These are phyloP conservation scores for Pseudomonodictys pantanalensis DNA, from an alignment of 495 filamentous ascomycete genomes.

Conservation along the genomic window DNA sequence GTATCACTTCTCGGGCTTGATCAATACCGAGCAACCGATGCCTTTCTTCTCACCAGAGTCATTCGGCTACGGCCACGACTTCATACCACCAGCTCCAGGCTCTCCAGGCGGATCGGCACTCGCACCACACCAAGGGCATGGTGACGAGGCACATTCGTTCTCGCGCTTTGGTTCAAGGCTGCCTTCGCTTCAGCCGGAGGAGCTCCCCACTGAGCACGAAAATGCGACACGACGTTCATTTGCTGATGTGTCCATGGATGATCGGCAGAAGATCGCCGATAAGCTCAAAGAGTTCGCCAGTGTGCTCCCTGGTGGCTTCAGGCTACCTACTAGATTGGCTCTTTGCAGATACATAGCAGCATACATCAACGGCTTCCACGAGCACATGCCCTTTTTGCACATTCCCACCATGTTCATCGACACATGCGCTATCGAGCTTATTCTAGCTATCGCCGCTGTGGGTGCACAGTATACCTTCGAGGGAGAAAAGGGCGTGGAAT, in stretches of 20 bases:
- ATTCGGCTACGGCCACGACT: constrained; percentile 34
- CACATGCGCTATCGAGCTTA: constrained; percentile 54
- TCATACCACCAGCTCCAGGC: constrained; percentile 63
- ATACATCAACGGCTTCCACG: constrained; percentile 65
- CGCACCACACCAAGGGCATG: constrained; percentile 42
- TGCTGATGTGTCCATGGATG: constrained; percentile 64
- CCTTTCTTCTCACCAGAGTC: constrained; percentile 31
- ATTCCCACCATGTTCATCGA: constrained; percentile 58
- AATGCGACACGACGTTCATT: constrained; percentile 50
- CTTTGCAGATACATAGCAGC: constrained; percentile 64
- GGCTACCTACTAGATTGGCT: constrained; percentile 62
- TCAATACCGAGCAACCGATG: constrained; percentile 31
- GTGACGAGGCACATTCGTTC: constrained; percentile 45
- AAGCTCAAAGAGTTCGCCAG: constrained; percentile 64
- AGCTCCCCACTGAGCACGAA: constrained; percentile 51
- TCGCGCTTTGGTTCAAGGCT: constrained; percentile 62
- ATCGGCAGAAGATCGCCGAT: constrained; percentile 58
- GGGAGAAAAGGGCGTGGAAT: constrained; percentile 57
- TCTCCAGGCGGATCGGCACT: constrained; percentile 47
- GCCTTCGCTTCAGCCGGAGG: constrained; percentile 64
- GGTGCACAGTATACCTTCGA: constrained; percentile 62
- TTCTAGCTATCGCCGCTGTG: constrained; percentile 62
- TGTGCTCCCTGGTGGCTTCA: constrained; percentile 62
- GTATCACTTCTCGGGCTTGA: constrained; percentile 26
- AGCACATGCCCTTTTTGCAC: constrained; percentile 68